Conservation (phyloP, 208 protist species). For the Leishmania martiniquensis region DNA sequence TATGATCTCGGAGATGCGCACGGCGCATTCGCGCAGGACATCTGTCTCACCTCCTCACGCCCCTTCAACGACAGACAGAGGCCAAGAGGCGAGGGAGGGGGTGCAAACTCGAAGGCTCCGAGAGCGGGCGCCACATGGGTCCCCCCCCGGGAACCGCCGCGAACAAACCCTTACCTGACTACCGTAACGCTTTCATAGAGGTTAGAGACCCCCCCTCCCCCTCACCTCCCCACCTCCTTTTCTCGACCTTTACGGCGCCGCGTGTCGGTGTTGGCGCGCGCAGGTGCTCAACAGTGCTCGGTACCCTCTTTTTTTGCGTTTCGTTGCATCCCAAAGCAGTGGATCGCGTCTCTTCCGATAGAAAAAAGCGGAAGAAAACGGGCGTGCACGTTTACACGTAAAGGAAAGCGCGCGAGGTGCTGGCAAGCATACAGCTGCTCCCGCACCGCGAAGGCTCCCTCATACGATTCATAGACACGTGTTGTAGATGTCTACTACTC, state of each 20-base stretch:
- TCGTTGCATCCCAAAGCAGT: neutral
- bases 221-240: neutral
- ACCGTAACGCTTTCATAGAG: neutral
- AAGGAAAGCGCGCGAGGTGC: neutral
- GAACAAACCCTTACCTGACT: neutral
- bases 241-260: neutral
- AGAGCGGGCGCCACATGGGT: neutral
- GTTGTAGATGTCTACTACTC: neutral
- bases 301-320: neutral
- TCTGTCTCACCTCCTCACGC: neutral
- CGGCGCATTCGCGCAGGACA: too few relatives aligned
- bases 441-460: neutral
- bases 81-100: neutral
- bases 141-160: too few relatives aligned
- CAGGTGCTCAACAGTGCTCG: neutral
- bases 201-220: neutral
- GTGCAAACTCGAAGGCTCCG: neutral
- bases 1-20: neutral
- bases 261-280: neutral
- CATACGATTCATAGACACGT: neutral
- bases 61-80: neutral
- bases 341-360: neutral
- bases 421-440: neutral
- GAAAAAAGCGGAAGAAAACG: neutral
- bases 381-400: neutral